A percentile compares a stretch with the other conserved stretches of the same genome.
Conservation (phyloP, 164 flowering plant genomes). For the Echeveria elegans region DNA sequence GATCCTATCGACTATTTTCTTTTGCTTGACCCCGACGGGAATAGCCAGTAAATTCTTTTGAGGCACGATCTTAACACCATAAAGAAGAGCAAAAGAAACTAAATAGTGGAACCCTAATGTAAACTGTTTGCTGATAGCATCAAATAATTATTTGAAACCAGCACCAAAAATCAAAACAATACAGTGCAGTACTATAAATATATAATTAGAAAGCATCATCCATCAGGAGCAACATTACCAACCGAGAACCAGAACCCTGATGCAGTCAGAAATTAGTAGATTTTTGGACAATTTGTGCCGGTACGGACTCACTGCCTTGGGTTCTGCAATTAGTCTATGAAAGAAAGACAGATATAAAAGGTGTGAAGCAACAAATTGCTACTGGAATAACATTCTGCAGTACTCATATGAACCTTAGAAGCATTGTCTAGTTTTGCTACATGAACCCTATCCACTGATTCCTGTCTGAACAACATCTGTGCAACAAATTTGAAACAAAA, state of each 20-base stretch:
- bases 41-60: slow-evolving; percentile 30
- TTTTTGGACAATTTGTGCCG: slow-evolving; percentile 19
- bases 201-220: no score
- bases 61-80: slow-evolving; percentile 12
- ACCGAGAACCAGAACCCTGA: slow-evolving; percentile 13
- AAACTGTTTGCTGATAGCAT: no score
- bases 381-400: no score
- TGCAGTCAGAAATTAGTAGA: slow-evolving; percentile 24
- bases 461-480: no score
- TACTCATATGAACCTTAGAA: neutral
- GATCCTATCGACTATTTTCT: slow-evolving; percentile 26
- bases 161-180: no score
- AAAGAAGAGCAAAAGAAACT: no score
- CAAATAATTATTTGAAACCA: no score
- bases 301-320: slow-evolving; percentile 19
- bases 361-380: no score
- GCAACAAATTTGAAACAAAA: no score
- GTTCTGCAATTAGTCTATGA: slow-evolving; percentile 16
- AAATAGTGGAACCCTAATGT: no score
- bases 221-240: slow-evolving; percentile 15
- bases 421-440: neutral
- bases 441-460: no score
- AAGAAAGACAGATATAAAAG: neutral
- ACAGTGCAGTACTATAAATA: no score
- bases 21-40: slow-evolving; percentile 41